Evolutionary conservation across 495 filamentous ascomycete species (phyloP).

Genomic region (Xylona heveae): DNA sequence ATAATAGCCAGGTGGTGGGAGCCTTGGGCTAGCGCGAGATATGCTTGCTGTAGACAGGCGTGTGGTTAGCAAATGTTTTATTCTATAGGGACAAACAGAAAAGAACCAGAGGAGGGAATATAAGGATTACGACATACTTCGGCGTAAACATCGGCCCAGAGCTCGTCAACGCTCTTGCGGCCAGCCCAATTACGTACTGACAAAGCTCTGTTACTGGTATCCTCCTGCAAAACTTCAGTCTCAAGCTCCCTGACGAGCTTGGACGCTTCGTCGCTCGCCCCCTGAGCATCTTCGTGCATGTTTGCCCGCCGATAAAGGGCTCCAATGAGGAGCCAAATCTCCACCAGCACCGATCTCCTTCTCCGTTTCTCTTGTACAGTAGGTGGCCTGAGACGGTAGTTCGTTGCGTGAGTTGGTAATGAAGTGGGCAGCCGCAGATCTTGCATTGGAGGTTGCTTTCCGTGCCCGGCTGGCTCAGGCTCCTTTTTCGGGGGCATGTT

Average conservation of each 20-base stretch:
- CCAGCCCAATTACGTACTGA: conserved; percentile 49
- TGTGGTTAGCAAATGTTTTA: conserved; percentile 14
- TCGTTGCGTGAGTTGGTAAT: conserved; percentile 11
- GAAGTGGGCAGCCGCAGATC: conserved; percentile 26
- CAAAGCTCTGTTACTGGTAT: conserved; percentile 23
- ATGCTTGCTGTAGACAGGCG: conserved; percentile 34
- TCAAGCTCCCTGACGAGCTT: conserved; percentile 38
- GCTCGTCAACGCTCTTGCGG: conserved; percentile 51
- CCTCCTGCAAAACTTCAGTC: conserved; percentile 27
- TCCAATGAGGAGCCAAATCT: conserved; percentile 75
- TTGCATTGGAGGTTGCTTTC: conserved; percentile 26
- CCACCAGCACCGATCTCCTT: conserved; percentile 27
- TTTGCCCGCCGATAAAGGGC: conserved; percentile 68
- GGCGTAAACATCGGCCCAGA: conserved; percentile 60
- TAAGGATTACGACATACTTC: conserved; percentile 29
- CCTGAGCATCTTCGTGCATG: conserved; percentile 53
- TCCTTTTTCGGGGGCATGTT: conserved; percentile 23
- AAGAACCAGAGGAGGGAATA: too few species aligned
- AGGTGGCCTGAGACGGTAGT: not conserved
- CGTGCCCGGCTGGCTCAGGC: conserved; percentile 23
- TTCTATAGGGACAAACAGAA: not conserved
- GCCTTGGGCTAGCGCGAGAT: conserved; percentile 38
- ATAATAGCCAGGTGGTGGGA: conserved; percentile 43
- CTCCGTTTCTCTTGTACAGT: conserved; percentile 13
- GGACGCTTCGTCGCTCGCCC: conserved; percentile 61